These are phyloP conservation scores for Leishmania martiniquensis DNA, from an alignment of 208 protist species.

Conservation along the genomic window DNA sequence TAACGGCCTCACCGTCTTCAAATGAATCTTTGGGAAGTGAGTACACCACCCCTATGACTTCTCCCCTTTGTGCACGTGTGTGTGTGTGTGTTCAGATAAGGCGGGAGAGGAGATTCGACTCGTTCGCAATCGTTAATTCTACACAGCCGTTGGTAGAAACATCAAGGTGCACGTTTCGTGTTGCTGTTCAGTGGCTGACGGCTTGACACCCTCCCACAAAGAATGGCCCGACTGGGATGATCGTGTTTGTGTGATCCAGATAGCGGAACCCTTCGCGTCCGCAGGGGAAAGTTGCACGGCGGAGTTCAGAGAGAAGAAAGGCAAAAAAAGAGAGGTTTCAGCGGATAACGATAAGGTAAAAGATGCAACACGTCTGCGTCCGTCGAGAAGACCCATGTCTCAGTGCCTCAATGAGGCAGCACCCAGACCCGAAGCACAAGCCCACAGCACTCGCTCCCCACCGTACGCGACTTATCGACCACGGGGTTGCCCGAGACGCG, in stretches of 20 bases:
- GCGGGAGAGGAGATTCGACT: too few relatives aligned
- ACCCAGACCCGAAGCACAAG: neutral
- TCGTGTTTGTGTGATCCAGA: neutral
- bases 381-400: neutral
- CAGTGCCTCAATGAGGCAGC: neutral
- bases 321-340: neutral
- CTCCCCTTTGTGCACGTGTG: too few relatives aligned
- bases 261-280: neutral
- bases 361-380: too few relatives aligned
- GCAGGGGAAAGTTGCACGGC: neutral
- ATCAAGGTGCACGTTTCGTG: too few relatives aligned
- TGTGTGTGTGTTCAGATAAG: too few relatives aligned
- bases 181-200: neutral
- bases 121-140: too few relatives aligned
- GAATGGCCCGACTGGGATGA: neutral
- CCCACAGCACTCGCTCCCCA: too few relatives aligned
- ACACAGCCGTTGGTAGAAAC: too few relatives aligned
- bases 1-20: too few relatives aligned
- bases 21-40: too few relatives aligned
- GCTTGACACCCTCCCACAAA: neutral
- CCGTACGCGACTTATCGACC: neutral
- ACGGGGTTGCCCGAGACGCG: neutral
- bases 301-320: neutral
- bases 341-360: neutral
- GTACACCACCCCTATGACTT: too few relatives aligned